Evolutionary conservation across 2,329 filamentous ascomycete species (phyloP).

Genomic region (Emericellopsis atlantica): DNA sequence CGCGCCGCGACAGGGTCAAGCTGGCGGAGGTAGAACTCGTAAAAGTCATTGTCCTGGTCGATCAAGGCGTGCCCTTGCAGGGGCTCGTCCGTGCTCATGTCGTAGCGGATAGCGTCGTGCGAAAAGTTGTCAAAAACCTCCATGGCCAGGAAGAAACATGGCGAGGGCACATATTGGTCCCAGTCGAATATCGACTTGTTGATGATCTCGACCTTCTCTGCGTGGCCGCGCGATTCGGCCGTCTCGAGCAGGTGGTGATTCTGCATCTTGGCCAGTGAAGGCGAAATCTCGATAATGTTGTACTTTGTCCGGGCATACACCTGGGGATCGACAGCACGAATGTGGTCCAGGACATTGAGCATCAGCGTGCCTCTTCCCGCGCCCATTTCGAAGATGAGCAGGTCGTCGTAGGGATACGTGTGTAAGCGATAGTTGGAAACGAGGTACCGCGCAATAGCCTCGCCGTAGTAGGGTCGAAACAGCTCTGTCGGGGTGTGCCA

Average conservation of each 20-base stretch:
- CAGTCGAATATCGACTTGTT: slow-evolving; percentile 94
- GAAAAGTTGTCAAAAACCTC: slow-evolving; percentile 99
- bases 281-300: slow-evolving; percentile 92
- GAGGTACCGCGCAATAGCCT: slow-evolving; percentile 92
- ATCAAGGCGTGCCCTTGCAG: slow-evolving; percentile 85
- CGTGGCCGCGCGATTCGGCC: slow-evolving; percentile 61
- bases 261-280: slow-evolving; percentile 68
- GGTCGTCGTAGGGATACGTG: slow-evolving; percentile 87
- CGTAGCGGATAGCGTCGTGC: slow-evolving; percentile 88
- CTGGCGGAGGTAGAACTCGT: slow-evolving; percentile 76
- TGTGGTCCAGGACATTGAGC: slow-evolving; percentile 95
- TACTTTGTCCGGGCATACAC: slow-evolving; percentile 91
- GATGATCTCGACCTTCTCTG: slow-evolving; percentile 82
- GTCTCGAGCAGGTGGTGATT: slow-evolving; percentile 57
- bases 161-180: slow-evolving; percentile 74
- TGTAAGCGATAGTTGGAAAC: slow-evolving; percentile 93
- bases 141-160: slow-evolving; percentile 94
- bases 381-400: slow-evolving; percentile 98
- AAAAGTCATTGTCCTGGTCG: slow-evolving; percentile 76
- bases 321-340: slow-evolving; percentile 75
- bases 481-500: slow-evolving; percentile 99
- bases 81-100: slow-evolving; percentile 65
- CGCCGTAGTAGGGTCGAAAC: slow-evolving; percentile 91
- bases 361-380: slow-evolving; percentile 95
- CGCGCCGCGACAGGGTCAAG: slow-evolving; percentile 75